Conservation (phyloP, 2,329 filamentous ascomycete genomes). For the Xylariaceae sp. region DNA sequence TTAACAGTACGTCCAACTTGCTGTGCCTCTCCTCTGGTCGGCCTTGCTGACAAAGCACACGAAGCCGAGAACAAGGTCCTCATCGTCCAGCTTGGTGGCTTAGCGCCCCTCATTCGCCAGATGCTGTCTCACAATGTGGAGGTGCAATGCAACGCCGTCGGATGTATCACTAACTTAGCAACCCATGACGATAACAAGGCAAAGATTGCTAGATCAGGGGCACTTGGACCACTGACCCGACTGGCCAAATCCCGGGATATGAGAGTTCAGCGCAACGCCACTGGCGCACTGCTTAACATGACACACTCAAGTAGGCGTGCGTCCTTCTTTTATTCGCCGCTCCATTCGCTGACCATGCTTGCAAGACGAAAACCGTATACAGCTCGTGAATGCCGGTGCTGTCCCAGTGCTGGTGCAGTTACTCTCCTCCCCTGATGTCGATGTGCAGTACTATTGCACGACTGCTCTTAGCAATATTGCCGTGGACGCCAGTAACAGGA, state of each 20-base stretch:
- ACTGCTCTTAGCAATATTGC: slow-evolving; percentile 98
- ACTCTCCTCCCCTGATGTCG: slow-evolving; percentile 85
- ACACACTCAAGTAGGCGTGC: slow-evolving; percentile 84
- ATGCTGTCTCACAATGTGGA: slow-evolving; percentile 98
- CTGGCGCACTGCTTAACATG: slow-evolving; percentile 95
- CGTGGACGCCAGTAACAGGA: slow-evolving; percentile 84
- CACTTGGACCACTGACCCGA: slow-evolving; percentile 81
- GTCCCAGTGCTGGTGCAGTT: slow-evolving; percentile 96
- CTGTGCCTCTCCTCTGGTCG: not conserved
- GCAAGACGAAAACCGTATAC: slow-evolving; percentile 91
- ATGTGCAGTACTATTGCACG: slow-evolving; percentile 99
- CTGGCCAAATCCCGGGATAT: slow-evolving; percentile 97
- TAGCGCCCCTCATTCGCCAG: slow-evolving; percentile 88
- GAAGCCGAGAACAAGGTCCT: slow-evolving; percentile 94
- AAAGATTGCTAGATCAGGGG: slow-evolving; percentile 93
- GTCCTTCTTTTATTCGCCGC: not conserved
- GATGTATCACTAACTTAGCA: slow-evolving; percentile 96
- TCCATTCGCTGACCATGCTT: slow-evolving; percentile 10
- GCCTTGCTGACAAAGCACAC: slow-evolving; percentile 13
- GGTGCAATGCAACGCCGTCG: slow-evolving; percentile 97
- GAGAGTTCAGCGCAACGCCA: slow-evolving; percentile 96
- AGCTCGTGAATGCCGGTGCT: slow-evolving; percentile 94
- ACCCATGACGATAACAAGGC: slow-evolving; percentile 99
- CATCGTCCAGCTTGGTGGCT: slow-evolving; percentile 86
- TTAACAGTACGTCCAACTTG: slow-evolving; percentile 70